Base-by-base conservation (phyloP, 2,329 filamentous ascomycete genomes). In the Cladophialophora yegresii region DNA sequence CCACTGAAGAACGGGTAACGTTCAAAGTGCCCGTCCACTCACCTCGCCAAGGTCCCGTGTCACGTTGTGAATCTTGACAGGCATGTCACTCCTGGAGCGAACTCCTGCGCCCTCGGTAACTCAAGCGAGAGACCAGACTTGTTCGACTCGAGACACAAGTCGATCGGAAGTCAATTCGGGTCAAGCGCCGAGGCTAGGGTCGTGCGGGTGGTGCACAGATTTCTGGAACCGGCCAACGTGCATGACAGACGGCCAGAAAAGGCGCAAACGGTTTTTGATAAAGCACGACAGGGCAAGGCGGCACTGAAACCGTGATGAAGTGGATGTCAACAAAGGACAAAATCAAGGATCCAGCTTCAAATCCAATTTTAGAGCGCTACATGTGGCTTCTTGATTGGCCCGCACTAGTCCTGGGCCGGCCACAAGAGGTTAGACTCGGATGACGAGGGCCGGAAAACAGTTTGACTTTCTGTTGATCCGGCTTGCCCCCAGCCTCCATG, bases 191-290 rank as follows among this genome's bases (percentile, higher is more conserved):
- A 59, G 57, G 45, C 57, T 51, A 12, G 30, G 23, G 3, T 22
- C 33, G 43, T 13, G 26, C 43, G 30, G 23, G 3, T 22, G 54
- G 43, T 13, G 26, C 43, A 49, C 30, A 45, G 22, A 50, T 50
- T 50, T 59, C 57, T 59, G 45, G 57, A 59, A 59, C 45, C 45
- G 57, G 57, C 43, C 22, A 30, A 33, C 20, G 28, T 58, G 55
- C 57, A 40, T 51, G 1, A 40, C 5, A 45, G 55, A 36, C 28
- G 57, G 47, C 45, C 57, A 51, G 45, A 59, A 40, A 59, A 36
- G 47, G 57, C 45, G 50, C 28, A 9, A 36, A 50, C 47, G 20
- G 33, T 22, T 9, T 36, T 36, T 23, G 23, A 28, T 36, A 33
- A 20, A 51, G 45, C 57, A 36, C 47, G 32, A 51, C 26, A 49